phyloP scores from a whole-genome alignment of 495 filamentous ascomycete genomes.

The Talaromyces proteolyticus region DNA sequence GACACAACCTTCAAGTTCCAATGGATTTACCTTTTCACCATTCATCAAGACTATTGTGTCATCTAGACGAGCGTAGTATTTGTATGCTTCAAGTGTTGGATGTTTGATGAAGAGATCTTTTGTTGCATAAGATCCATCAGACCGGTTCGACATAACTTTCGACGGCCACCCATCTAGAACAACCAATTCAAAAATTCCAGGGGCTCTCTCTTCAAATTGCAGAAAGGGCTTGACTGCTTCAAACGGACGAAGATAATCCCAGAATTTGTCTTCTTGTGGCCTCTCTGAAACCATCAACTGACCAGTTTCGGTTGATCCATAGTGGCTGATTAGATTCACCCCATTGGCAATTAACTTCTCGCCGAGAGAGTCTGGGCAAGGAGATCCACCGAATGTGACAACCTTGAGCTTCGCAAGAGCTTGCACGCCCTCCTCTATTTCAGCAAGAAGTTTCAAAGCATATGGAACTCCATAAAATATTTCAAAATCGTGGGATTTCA shows the following conservation, averaged over 20 bases:
- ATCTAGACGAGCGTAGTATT: slow-evolving; percentile 54
- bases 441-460: slow-evolving; percentile 39
- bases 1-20: slow-evolving; percentile 48
- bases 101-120: slow-evolving; percentile 53
- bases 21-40: slow-evolving; percentile 64
- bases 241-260: slow-evolving; percentile 56
- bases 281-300: slow-evolving; percentile 51
- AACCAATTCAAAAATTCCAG: slow-evolving; percentile 54
- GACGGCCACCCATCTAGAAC: slow-evolving; percentile 56
- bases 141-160: slow-evolving; percentile 53
- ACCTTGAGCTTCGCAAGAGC: slow-evolving; percentile 29
- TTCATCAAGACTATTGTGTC: slow-evolving; percentile 57
- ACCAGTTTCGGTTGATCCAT: slow-evolving; percentile 50
- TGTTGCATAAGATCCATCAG: slow-evolving; percentile 52
- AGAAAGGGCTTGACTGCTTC: slow-evolving; percentile 29
- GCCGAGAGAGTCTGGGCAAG: slow-evolving; percentile 44
- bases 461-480: slow-evolving; percentile 43
- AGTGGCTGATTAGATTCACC: slow-evolving; percentile 48
- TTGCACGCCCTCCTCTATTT: slow-evolving; percentile 32
- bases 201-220: slow-evolving; percentile 47
- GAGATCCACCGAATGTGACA: slow-evolving; percentile 42
- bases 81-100: slow-evolving; percentile 48
- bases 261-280: slow-evolving; percentile 47
- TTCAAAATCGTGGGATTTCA: slow-evolving; percentile 31
- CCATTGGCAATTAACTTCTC: slow-evolving; percentile 46